Percentiles rank a stretch among this genome's conserved stretches.
Evolutionary conservation across 2,329 filamentous ascomycete species (phyloP).

Genomic region (Rutstroemia sydowiana): DNA sequence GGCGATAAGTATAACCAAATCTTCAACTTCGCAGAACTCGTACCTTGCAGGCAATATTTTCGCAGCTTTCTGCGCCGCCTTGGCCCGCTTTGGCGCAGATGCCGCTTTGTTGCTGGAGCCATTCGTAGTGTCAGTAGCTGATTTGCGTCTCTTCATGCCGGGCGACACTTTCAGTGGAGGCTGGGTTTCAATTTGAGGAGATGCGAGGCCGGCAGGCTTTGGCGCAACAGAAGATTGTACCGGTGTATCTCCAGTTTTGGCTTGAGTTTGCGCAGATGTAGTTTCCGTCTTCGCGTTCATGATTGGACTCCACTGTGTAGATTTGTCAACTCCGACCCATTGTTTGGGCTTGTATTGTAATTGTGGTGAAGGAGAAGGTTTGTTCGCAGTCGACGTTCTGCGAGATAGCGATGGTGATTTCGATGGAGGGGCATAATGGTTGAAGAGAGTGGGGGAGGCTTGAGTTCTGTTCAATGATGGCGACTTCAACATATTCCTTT

Average conservation of each 20-base stretch:
- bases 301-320: slow-evolving; percentile 27
- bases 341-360: slow-evolving; percentile 6
- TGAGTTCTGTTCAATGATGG: slow-evolving; percentile 23
- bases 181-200: slow-evolving; percentile 20
- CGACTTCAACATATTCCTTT: slow-evolving; percentile 27
- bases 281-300: slow-evolving; percentile 18
- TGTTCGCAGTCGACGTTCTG: slow-evolving; percentile 19
- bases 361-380: slow-evolving; percentile 12
- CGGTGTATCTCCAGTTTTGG: slow-evolving; percentile 1
- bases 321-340: slow-evolving; percentile 23
- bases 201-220: neutral
- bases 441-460: slow-evolving; percentile 21
- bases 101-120: neutral
- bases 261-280: slow-evolving; percentile 6
- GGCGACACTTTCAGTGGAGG: slow-evolving; percentile 24
- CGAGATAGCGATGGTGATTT: slow-evolving; percentile 21
- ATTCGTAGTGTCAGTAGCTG: slow-evolving; percentile 4
- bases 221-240: slow-evolving; percentile 1
- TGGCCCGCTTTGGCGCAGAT: slow-evolving; percentile 43
- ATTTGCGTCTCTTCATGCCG: slow-evolving; percentile 31
- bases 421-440: slow-evolving; percentile 25
- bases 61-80: slow-evolving; percentile 41
- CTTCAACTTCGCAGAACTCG: slow-evolving; percentile 72
- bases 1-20: slow-evolving; percentile 83
- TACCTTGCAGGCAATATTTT: slow-evolving; percentile 66